Evolutionary conservation across 164 flowering plant species (phyloP).

Genomic region (Annona squamosa): DNA sequence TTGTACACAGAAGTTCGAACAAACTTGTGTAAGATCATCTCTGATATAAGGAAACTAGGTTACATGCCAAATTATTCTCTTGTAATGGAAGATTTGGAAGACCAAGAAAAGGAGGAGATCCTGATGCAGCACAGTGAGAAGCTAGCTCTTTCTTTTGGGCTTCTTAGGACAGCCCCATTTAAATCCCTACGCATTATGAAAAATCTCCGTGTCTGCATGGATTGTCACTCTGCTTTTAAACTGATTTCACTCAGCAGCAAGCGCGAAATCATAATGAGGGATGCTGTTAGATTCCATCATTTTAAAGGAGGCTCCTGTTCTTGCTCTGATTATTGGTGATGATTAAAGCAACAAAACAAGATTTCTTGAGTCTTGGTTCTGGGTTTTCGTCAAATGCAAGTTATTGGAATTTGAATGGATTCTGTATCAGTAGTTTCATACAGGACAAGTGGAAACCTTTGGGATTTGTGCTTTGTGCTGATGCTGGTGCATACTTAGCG

Average conservation of each 20-base stretch:
- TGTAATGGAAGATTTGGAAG: conserved; percentile 21
- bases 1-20: conserved; percentile 1
- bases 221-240: conserved; percentile 12
- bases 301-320: conserved; percentile 9
- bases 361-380: too few relatives aligned
- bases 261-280: conserved; percentile 3
- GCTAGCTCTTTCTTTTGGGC: conserved; percentile 66
- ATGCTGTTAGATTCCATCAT: conserved; percentile 11
- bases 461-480: too few relatives aligned
- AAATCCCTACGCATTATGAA: conserved; percentile 3
- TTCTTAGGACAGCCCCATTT: conserved; percentile 58
- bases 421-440: too few relatives aligned
- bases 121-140: conserved; percentile 92
- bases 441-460: too few relatives aligned
- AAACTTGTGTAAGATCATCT: not conserved
- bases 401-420: too few relatives aligned
- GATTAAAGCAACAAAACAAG: not conserved
- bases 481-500: too few relatives aligned
- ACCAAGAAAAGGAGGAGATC: conserved; percentile 22
- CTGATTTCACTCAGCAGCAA: conserved; percentile 1
- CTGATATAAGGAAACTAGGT: conserved; percentile 18
- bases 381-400: too few relatives aligned
- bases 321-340: conserved; percentile 12
- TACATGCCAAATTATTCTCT: conserved; percentile 23
- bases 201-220: conserved; percentile 7